Base-by-base conservation (phyloP, 495 filamentous ascomycete species). In the Melanomma pulvis-pyrius region DNA sequence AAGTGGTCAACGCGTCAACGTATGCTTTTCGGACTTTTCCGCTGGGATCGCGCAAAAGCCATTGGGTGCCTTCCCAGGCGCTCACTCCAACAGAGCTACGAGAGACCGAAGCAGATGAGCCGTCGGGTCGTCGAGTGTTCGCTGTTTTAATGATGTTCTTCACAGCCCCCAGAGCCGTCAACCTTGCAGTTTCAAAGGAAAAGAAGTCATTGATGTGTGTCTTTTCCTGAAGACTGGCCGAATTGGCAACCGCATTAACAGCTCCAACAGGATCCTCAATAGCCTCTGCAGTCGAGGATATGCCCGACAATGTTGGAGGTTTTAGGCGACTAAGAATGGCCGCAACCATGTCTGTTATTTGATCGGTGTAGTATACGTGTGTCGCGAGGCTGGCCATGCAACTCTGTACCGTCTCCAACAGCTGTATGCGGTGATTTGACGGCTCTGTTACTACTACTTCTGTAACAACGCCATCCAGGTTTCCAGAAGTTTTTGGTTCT, bases 361-460 rank as follows among this genome's bases (percentile, higher is more conserved):
- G 92, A 64, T 97, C 92, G 1, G 90, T 88, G 74, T 97, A 97
- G 76, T 97, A 97, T 15, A 93, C 87, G 74, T 97, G 93, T 0
- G 90, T 96, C 1, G 91, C 91, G n/a, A 97, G 81, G 74, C 90
- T 83, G 8, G 89, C 90, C 61, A 96, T 92, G 74, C 87, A 92
- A 64, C 84, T 82, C 69, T 91, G 87, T 6, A 97, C 79, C 19
- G 86, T 83, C 21, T 77, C 73, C 41, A 93, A 81, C 15, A 96
- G 79, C 57, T 86, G 79, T 53, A 81, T 75, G 56, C 82, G 75
- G 56, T 67, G 72, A 39, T 72, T 66, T 3, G 84, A 85, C 7
- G 84, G 73, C n/a, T 63, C 68, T 34, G 70, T 73, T 19, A 71
- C 67, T 3, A 74, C 25, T 2, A 74, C 21, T 24, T 78, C 76